Percentiles rank a stretch among this genome's conserved stretches.
Evolutionary conservation across 169 alveolate species (phyloP).

Genomic region (Eimeria acervulina): DNA sequence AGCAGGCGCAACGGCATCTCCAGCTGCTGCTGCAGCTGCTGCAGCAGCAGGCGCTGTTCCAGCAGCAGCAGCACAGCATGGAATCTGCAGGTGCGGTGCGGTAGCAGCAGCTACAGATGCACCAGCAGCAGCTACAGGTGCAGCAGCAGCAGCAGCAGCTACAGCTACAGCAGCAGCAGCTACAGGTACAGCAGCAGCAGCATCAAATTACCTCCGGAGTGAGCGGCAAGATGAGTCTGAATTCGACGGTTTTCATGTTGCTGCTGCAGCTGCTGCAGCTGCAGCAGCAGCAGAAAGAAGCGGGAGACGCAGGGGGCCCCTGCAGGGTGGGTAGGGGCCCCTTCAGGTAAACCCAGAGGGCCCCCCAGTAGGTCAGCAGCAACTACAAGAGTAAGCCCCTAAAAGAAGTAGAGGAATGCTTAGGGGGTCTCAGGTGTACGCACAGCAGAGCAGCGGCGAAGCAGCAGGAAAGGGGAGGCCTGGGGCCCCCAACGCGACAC

Average conservation of each 20-base stretch:
- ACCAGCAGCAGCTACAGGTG: neutral
- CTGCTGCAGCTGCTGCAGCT: neutral
- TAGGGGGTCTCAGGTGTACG: neutral
- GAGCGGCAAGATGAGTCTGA: conserved; percentile 86
- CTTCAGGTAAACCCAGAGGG: neutral
- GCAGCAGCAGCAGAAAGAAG: too few species aligned
- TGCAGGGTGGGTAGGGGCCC: neutral
- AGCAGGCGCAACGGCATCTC: too few species aligned
- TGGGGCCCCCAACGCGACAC: neutral
- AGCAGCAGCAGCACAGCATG: neutral
- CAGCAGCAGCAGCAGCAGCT: neutral
- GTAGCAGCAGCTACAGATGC: neutral
- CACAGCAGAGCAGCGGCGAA: neutral
- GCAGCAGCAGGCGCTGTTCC: neutral
- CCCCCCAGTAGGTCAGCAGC: neutral
- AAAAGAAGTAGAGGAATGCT: too few species aligned
- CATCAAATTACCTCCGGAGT: conserved; percentile 80
- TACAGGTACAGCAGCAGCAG: neutral
- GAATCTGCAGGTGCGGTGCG: too few species aligned
- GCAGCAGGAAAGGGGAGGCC: conserved; percentile 4
- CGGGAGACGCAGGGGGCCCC: conserved; percentile 1
- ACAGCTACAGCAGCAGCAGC: neutral
- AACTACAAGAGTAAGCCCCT: neutral
- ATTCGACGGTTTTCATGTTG: conserved; percentile 83
- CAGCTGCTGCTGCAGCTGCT: neutral